Evolutionary conservation across 371 early-diverging fungal genomes (phyloP).

Genomic region (Fennellomyces sp.): DNA sequence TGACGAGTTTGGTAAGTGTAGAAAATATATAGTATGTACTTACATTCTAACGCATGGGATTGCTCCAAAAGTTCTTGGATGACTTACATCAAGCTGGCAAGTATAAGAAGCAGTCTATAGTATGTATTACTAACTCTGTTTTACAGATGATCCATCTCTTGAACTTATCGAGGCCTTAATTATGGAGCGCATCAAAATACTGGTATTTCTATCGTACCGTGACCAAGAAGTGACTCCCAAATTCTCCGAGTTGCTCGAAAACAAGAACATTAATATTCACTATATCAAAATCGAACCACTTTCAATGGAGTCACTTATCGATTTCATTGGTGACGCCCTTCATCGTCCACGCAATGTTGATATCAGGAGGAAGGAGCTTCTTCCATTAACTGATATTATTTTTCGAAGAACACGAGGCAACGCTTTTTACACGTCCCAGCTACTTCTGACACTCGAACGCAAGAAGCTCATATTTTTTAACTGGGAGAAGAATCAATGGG

Average conservation of each 20-base stretch:
- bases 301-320: constrained; percentile 34
- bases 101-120: no score
- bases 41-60: no score
- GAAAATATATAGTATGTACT: no score
- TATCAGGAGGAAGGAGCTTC: constrained; percentile 28
- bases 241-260: constrained; percentile 16
- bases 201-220: constrained; percentile 37
- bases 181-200: constrained; percentile 29
- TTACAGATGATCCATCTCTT: constrained; percentile 39
- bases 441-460: constrained; percentile 40
- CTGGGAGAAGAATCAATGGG: constrained; percentile 52
- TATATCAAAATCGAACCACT: constrained; percentile 30
- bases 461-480: constrained; percentile 48
- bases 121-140: neutral
- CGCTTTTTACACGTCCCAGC: constrained; percentile 41
- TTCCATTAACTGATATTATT: constrained; percentile 36
- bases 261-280: constrained; percentile 31
- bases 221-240: constrained; percentile 31
- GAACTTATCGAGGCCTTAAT: constrained; percentile 42
- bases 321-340: constrained; percentile 37
- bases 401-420: constrained; percentile 42
- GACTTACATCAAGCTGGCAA: constrained; percentile 45
- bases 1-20: constrained; percentile 46
- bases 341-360: constrained; percentile 28
- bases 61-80: constrained; percentile 49